Base-by-base conservation (phyloP, 805 yeast genomes). In the Myxozyma monticola region DNA sequence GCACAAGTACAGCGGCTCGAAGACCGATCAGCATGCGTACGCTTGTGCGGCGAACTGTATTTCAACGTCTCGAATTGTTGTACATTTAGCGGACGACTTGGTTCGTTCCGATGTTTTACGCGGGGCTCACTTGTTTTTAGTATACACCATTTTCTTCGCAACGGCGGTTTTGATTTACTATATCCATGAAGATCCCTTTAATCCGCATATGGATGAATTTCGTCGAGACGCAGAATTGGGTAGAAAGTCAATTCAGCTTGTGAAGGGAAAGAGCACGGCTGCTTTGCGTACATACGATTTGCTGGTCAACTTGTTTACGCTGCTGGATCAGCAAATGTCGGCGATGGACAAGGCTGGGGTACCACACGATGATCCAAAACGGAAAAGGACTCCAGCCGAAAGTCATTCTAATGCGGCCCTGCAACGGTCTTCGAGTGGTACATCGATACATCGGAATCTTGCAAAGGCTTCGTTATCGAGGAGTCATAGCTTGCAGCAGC, bases 71-170 rank as follows among this genome's bases (percentile, higher is more conserved):
- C 74, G 93, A 50, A 80, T 84, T 61, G 95, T 86, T 25, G 89
- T 89, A 15, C 82, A 83, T 60, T 66, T 88, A 49, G 88, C 96
- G 0, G 81, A 85, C 60, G 88, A 84, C 62, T 80, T 89, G 88
- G 81, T 85, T 54, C 76, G 79, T 57, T 79, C 81, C 55, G 76
- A 83, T 50, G 74, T 87, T 66, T 71, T 89, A 34, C 79, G 83
- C 57, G 96, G 96, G 0, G 85, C 93, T 1, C 90, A 89, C 64
- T 88, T 96, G 96, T 89, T 88, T 64, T 82, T 93, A 5, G 85
- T 86, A 63, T 89, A 89, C 66, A 87, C 96, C 0, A 84, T 89
- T 4, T 89, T 88, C 65, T 88, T 87, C 68, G 83, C 95, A 2
- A 88, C 88, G 52, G 95, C 96, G 0, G 85, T 95, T 62, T 72